Evolutionary conservation across 2,329 filamentous ascomycete genomes (phyloP).

Genomic region (Talaromyces pinophilus): DNA sequence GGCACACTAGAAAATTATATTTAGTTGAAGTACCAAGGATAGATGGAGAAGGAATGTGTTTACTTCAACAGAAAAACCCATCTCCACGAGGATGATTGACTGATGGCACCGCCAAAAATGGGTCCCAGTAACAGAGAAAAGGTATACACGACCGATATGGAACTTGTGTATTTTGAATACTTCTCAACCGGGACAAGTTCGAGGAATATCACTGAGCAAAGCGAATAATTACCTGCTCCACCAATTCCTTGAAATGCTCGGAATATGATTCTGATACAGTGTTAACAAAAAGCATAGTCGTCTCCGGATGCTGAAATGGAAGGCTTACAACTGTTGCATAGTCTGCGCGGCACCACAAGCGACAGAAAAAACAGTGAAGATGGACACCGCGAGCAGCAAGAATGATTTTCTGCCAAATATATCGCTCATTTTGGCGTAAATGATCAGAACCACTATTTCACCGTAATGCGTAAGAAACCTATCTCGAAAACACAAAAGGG

Average conservation of each 20-base stretch:
- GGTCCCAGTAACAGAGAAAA: constrained; percentile 24
- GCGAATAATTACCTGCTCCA: constrained; percentile 26
- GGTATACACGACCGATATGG: not conserved
- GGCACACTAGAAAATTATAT: not conserved
- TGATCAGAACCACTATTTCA: constrained; percentile 55
- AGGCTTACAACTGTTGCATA: constrained; percentile 36
- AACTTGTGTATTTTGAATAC: constrained; percentile 16
- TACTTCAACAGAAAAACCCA: constrained; percentile 31
- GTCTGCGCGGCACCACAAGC: constrained; percentile 43
- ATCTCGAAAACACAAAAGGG: not conserved
- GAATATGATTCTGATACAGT: constrained; percentile 21
- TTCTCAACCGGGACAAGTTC: constrained; percentile 23
- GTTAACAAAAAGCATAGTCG: not conserved
- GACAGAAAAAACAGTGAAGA: constrained; percentile 47
- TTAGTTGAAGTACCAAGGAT: not conserved
- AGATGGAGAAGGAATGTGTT: not conserved
- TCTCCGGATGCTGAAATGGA: not conserved
- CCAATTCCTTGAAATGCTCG: constrained; percentile 31
- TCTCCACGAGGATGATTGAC: constrained; percentile 26
- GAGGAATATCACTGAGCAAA: constrained; percentile 21
- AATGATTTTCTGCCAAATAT: constrained; percentile 54
- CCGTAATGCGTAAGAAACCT: not conserved
- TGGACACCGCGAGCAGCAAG: constrained; percentile 50
- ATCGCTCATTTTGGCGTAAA: constrained; percentile 61
- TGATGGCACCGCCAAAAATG: constrained; percentile 29